Conservation (phyloP, 2,329 filamentous ascomycete genomes). For the Fusarium clavum region DNA sequence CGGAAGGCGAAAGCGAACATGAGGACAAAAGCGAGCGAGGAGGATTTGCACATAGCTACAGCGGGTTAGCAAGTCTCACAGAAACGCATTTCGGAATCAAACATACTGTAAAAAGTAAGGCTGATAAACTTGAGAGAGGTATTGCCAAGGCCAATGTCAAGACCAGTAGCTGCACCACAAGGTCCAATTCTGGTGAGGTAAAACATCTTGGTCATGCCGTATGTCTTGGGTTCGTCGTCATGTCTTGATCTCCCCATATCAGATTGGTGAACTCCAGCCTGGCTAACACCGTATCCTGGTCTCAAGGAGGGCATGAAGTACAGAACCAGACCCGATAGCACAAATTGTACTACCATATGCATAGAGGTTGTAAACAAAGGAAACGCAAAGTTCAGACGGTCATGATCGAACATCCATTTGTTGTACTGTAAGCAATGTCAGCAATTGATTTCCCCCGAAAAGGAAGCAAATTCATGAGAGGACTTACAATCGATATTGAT, state of each 20-base stretch:
- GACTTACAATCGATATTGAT: constrained; percentile 86
- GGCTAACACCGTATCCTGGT: constrained; percentile 64
- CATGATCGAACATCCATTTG: constrained; percentile 98
- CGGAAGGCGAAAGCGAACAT: constrained; percentile 95
- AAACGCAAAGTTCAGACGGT: constrained; percentile 89
- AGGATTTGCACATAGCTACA: constrained; percentile 96
- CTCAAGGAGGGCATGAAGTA: constrained; percentile 86
- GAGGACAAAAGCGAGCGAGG: constrained; percentile 92
- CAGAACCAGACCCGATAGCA: constrained; percentile 79
- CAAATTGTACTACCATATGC: constrained; percentile 96
- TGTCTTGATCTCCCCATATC: constrained; percentile 64
- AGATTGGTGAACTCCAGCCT: constrained; percentile 59
- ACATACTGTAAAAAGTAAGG: constrained; percentile 91
- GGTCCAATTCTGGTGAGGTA: constrained; percentile 93
- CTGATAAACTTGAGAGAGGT: constrained; percentile 96
- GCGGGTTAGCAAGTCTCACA: neutral
- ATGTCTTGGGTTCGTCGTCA: constrained; percentile 63
- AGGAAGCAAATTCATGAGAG: neutral
- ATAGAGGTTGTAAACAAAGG: constrained; percentile 94
- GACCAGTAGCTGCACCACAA: constrained; percentile 89
- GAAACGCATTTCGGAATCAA: neutral
- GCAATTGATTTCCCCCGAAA: constrained; percentile 8
- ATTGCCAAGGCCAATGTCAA: constrained; percentile 96
- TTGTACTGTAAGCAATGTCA: constrained; percentile 76
- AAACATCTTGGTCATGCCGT: constrained; percentile 88